phyloP scores from a whole-genome alignment of 1,284 basidiomycete species.

The Naganishia sp. region DNA sequence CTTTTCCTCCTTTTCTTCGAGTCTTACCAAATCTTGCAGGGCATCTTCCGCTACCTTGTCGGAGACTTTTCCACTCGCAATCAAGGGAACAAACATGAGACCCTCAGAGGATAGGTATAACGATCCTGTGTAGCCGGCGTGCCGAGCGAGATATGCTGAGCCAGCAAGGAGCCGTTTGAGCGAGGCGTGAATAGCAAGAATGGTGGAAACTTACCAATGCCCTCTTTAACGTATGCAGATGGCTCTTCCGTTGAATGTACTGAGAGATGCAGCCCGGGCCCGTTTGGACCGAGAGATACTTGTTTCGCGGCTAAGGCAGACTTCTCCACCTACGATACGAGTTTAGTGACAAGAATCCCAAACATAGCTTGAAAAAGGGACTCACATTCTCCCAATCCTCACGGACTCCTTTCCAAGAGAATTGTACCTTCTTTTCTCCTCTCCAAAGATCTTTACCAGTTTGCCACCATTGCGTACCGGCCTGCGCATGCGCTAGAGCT shows the following conservation, averaged over 20 bases:
- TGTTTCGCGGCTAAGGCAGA: slow-evolving; percentile 17
- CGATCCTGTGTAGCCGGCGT: slow-evolving; percentile 18
- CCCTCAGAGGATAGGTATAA: slow-evolving; percentile 22
- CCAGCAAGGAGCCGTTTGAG: background rate
- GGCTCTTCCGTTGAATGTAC: slow-evolving; percentile 17
- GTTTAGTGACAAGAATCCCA: background rate
- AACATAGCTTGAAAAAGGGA: background rate
- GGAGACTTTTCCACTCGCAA: background rate
- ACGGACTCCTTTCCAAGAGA: slow-evolving; percentile 14
- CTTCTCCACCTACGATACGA: slow-evolving; percentile 5
- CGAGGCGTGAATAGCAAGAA: background rate
- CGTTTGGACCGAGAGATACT: slow-evolving; percentile 15
- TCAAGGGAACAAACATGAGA: slow-evolving; percentile 24
- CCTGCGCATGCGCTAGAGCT: slow-evolving; percentile 19
- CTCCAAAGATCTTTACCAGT: slow-evolving; percentile 22
- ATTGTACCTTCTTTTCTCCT: slow-evolving; percentile 28
- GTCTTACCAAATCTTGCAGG: background rate
- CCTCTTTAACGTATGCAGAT: slow-evolving; percentile 20
- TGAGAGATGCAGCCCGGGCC: slow-evolving; percentile 19
- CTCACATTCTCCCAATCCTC: slow-evolving; percentile 27
- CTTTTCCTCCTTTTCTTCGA: background rate
- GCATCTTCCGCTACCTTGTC: background rate
- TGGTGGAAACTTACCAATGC: slow-evolving; percentile 2
- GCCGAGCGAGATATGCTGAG: slow-evolving; percentile 19
- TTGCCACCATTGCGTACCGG: slow-evolving; percentile 25